Evolutionary conservation across 192 early-diverging fungal genomes (phyloP), one percentile per base, ranked within the genome.

Genomic region (Geranomyces variabilis): DNA sequence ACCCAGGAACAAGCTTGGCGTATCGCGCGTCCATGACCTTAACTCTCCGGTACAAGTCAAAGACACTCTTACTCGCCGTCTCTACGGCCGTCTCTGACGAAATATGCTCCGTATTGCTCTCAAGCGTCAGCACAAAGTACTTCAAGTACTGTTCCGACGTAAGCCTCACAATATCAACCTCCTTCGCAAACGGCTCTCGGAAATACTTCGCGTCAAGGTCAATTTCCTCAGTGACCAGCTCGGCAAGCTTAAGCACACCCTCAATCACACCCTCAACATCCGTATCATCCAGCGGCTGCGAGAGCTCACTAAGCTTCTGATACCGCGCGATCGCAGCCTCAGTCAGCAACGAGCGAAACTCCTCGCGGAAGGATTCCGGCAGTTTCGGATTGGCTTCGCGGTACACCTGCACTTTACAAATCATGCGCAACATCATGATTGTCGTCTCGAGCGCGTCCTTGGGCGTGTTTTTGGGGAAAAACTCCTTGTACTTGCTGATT

Each of bases 401-500:
- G 56, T 79, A 86, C 12, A 81, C 75, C 19, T 70, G 71, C 43
- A 68, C 71, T 55, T 78, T 77, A 67, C 70, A 77, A 8, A 86
- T 86, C 85, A 86, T 86, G 34, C 85, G 71, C 66, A 83, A 71
- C 63, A 86, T 71, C 45, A 86, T 69, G 43, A 86, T 77, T 26
- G 84, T 80, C 28, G 76, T 81, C 53, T 79, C 79, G 29, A 86
- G 70, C 10, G 79, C 85, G 28, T 76, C 75, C 19, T 62, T 61
- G 0, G 85, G 85, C 36, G 80, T 56, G 69, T 84, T 83, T 66
- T 86, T 86, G 28, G 85, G 84, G 66, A 73, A 86, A 31, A 82
- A 79, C 67, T 86, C 85, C 62, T 79, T 80, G 75, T 86, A 86
- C 67, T 86, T 84, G 43, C 67, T 74, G 4, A 86, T 76, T 69